phyloP scores from a whole-genome alignment of 371 early-diverging fungal genomes.

The Zychaea mexicana region DNA sequence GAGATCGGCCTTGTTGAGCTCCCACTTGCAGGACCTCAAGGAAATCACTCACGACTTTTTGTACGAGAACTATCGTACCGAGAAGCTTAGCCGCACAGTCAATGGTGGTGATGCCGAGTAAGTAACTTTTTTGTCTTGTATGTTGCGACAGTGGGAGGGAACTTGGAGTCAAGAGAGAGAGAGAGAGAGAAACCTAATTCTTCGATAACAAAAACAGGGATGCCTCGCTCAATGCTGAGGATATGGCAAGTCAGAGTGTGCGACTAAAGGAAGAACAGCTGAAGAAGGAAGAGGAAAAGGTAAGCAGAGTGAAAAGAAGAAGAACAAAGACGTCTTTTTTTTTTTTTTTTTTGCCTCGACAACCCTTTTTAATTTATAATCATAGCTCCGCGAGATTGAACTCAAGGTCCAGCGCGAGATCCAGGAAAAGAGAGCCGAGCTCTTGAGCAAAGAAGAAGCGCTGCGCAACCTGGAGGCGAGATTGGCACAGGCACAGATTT shows the following conservation, averaged over 20 bases:
- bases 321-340: background rate
- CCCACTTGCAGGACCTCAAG: constrained; percentile 94
- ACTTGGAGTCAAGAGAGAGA: too few species aligned
- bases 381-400: constrained; percentile 61
- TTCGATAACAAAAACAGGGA: constrained; percentile 22
- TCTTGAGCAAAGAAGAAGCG: constrained; percentile 63
- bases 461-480: constrained; percentile 57
- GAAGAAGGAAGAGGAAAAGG: constrained; percentile 67
- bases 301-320: constrained; percentile 16
- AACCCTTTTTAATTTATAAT: too few species aligned
- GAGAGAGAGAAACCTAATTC: too few species aligned
- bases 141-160: too few species aligned
- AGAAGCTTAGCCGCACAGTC: constrained; percentile 78
- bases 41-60: constrained; percentile 83
- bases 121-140: constrained; percentile 18
- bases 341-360: too few species aligned
- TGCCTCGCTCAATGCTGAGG: constrained; percentile 50
- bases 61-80: constrained; percentile 92
- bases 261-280: constrained; percentile 64
- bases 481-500: constrained; percentile 47
- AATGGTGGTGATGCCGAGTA: constrained; percentile 58
- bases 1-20: constrained; percentile 87
- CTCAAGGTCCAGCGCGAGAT: constrained; percentile 62
- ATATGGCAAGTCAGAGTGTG: constrained; percentile 54
- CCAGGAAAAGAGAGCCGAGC: constrained; percentile 61